These are phyloP conservation scores for Nymphaea colorata DNA, from an alignment of 164 flowering plant genomes.

Conservation along the genomic window DNA sequence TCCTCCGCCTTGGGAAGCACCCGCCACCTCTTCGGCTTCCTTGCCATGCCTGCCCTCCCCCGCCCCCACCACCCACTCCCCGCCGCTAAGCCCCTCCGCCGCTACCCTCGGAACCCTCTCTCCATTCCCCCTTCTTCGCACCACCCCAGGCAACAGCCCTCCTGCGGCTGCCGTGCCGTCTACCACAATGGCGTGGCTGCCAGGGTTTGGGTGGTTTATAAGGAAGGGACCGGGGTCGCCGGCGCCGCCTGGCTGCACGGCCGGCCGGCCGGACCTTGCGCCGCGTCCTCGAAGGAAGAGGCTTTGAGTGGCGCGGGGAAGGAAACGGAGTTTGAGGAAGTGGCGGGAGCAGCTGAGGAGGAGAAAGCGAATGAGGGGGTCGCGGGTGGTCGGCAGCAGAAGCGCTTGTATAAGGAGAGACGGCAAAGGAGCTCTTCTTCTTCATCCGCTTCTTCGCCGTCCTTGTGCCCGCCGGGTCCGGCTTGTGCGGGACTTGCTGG, in stretches of 20 bases:
- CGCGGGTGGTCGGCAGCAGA: neutral
- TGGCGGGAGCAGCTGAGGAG: neutral
- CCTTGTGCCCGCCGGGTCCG: neutral
- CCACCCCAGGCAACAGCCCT: constrained; percentile 4
- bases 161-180: constrained; percentile 1
- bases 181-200: constrained; percentile 1
- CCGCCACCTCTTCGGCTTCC: constrained; percentile 14
- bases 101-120: neutral
- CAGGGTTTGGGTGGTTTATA: constrained; percentile 32
- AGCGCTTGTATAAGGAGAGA: neutral
- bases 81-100: constrained; percentile 3
- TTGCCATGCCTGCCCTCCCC: neutral
- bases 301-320: neutral
- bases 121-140: constrained; percentile 1
- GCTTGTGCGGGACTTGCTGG: constrained; percentile 2
- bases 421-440: neutral
- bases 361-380: neutral
- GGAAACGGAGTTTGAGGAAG: neutral
- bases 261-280: neutral
- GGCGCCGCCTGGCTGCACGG: constrained; percentile 1
- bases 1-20: constrained; percentile 1
- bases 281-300: neutral
- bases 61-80: constrained; percentile 11
- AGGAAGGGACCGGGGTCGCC: constrained; percentile 4
- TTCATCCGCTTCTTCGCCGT: neutral